These are phyloP conservation scores for Pinus taeda DNA, from an alignment of 75 land plant species.

Conservation along the genomic window DNA sequence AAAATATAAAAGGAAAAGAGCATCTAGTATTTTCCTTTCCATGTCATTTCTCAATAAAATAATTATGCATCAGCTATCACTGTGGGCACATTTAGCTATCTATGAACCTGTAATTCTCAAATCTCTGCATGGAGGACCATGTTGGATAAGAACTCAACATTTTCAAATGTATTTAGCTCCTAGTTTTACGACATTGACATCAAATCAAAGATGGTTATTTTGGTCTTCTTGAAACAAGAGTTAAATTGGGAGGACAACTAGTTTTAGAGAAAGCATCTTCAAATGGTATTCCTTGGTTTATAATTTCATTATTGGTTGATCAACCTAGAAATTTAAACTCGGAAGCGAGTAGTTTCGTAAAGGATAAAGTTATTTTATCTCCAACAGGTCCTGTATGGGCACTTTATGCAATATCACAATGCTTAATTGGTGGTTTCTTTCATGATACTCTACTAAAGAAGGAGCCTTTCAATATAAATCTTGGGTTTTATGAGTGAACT, in stretches of 20 bases:
- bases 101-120: conserved; percentile 60
- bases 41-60: conserved; percentile 33
- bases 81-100: conserved; percentile 32
- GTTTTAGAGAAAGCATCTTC: conserved; percentile 82
- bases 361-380: conserved; percentile 61
- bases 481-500: conserved; percentile 52
- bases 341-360: conserved; percentile 23
- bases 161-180: conserved; percentile 55
- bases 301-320: conserved; percentile 53
- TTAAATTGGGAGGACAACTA: conserved; percentile 80
- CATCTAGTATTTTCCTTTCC: conserved; percentile 19
- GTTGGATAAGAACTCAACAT: conserved; percentile 70
- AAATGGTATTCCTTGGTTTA: conserved; percentile 62
- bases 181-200: conserved; percentile 44
- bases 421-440: conserved; percentile 71
- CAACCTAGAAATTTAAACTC: conserved; percentile 19
- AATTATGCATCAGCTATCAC: conserved; percentile 59
- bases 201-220: conserved; percentile 84
- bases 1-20: no score
- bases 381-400: conserved; percentile 79
- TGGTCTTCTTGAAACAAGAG: conserved; percentile 70
- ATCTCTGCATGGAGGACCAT: conserved; percentile 25
- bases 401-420: conserved; percentile 61
- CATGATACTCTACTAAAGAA: conserved; percentile 62
- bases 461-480: conserved; percentile 57